Percentiles rank a stretch among this genome's conserved stretches.
These are phyloP conservation scores for Lycium barbarum DNA, from an alignment of 257 asterid species.

Conservation along the genomic window DNA sequence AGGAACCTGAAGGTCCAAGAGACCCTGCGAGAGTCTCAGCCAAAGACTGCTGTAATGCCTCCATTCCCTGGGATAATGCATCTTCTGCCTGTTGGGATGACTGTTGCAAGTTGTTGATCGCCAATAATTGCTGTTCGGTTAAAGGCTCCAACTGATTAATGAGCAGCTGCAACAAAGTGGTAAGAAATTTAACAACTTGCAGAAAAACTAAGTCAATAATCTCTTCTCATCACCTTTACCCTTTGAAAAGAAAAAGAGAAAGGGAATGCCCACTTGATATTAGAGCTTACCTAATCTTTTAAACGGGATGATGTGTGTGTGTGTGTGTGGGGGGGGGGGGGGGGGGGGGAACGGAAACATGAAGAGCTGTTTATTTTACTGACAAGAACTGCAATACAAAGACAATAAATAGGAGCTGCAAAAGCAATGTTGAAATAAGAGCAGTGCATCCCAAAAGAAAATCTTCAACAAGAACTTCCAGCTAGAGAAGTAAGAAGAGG, in stretches of 20 bases:
- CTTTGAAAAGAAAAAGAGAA: conserved; percentile 17
- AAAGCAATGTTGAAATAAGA: not conserved
- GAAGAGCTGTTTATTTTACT: not conserved
- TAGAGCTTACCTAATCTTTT: not conserved
- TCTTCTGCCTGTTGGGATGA: conserved; percentile 95
- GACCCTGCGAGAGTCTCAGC: conserved; percentile 94
- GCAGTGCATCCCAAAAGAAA: not conserved
- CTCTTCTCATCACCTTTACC: not conserved
- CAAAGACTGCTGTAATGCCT: conserved; percentile 90
- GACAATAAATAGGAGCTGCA: conserved; percentile 2
- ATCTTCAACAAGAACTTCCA: not conserved
- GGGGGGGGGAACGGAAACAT: not conserved
- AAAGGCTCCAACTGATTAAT: conserved; percentile 87
- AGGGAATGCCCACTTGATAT: not conserved
- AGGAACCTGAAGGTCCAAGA: conserved; percentile 75
- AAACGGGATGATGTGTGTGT: not conserved
- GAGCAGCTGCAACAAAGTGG: conserved; percentile 69
- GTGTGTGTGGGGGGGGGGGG: no score
- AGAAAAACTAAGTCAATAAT: not conserved
- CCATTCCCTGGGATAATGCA: conserved; percentile 97
- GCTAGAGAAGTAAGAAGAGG: not conserved
- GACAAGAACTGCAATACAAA: not conserved
- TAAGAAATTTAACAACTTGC: conserved; percentile 16
- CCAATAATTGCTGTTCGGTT: conserved; percentile 85
- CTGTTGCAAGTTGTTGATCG: conserved; percentile 83